Conservation (phyloP, 768 basidiomycete genomes). For the Collybiopsis confluens region DNA sequence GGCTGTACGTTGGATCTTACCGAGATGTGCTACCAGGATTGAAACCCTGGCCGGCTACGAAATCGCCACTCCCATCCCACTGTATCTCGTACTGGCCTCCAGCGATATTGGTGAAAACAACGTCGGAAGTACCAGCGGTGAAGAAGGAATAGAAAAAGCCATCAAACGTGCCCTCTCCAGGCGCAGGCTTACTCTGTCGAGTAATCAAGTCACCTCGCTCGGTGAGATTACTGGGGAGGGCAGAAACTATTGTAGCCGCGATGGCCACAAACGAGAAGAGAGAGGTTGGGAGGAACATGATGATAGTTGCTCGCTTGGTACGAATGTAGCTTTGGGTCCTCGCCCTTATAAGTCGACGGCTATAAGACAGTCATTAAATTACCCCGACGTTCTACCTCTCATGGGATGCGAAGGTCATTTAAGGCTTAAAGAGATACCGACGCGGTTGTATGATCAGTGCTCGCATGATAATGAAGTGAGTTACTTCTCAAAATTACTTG, state of each 20-base stretch:
- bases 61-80: conserved; percentile 24
- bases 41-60: conserved; percentile 31
- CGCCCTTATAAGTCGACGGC: neutral
- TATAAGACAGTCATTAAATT: neutral
- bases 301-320: neutral
- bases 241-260: conserved; percentile 11
- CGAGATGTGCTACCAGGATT: conserved; percentile 21
- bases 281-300: conserved; percentile 15
- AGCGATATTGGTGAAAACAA: conserved; percentile 25
- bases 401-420: neutral
- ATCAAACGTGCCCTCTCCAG: conserved; percentile 22
- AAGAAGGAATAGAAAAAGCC: conserved; percentile 28
- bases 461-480: neutral
- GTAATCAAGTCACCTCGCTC: conserved; percentile 8
- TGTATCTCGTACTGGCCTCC: conserved; percentile 25
- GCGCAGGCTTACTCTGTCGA: conserved; percentile 12
- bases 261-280: conserved; percentile 6
- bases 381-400: neutral
- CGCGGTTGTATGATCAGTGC: neutral
- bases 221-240: conserved; percentile 9
- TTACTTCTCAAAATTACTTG: too few relatives aligned
- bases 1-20: neutral
- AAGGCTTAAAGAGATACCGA: neutral
- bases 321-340: neutral
- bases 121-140: conserved; percentile 22